Conservation (phyloP, 768 basidiomycete species). For the Termitomyces sp. region DNA sequence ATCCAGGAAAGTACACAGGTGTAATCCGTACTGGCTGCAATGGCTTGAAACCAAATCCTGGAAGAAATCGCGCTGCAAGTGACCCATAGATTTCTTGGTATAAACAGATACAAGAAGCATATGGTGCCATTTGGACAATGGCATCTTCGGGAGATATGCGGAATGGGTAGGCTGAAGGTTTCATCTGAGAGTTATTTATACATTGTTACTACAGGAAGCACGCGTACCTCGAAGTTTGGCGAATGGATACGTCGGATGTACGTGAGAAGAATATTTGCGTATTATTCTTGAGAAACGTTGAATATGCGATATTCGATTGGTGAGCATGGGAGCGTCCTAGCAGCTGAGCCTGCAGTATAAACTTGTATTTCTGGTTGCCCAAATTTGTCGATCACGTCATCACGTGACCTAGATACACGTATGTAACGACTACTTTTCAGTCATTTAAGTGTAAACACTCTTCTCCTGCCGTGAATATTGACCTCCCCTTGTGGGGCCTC, state of each 20-base stretch:
- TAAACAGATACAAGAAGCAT: slow-evolving; percentile 20
- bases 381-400: background rate
- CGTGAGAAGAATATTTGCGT: slow-evolving; percentile 7
- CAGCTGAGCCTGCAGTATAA: too few species aligned
- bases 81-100: slow-evolving; percentile 22
- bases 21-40: slow-evolving; percentile 39
- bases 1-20: slow-evolving; percentile 57
- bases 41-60: slow-evolving; percentile 30
- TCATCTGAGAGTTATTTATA: background rate
- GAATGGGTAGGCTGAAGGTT: slow-evolving; percentile 44
- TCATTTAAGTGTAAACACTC: background rate
- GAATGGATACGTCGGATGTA: slow-evolving; percentile 21
- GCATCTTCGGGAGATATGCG: slow-evolving; percentile 39
- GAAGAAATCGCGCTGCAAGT: slow-evolving; percentile 29
- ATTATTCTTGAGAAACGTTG: slow-evolving; percentile 1
- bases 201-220: background rate
- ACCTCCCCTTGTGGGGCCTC: slow-evolving; percentile 3
- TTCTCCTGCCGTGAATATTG: background rate
- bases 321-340: slow-evolving; percentile 7
- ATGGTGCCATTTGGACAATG: slow-evolving; percentile 29
- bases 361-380: too few species aligned
- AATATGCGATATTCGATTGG: slow-evolving; percentile 12
- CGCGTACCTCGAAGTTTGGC: slow-evolving; percentile 30
- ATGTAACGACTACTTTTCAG: background rate
- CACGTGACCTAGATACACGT: slow-evolving; percentile 18